Evolutionary conservation across 257 asterid genomes (phyloP), one percentile per base, ranked within the genome.

Genomic region (Primulina tabacum): DNA sequence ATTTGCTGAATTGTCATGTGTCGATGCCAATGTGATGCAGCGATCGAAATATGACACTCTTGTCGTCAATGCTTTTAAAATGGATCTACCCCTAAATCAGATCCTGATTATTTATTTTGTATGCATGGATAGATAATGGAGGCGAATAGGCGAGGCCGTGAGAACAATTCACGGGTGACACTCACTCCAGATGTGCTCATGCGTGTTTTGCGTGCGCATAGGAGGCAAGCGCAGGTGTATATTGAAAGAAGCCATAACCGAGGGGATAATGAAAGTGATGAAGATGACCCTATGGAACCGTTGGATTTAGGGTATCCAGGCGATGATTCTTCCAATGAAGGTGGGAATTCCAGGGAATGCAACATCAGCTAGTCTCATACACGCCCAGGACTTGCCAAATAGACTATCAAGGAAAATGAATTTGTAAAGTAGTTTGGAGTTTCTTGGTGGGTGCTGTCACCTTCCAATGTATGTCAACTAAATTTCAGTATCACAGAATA

Each of bases 161-260:
- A 82, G 83, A 85, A 81, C 74, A 85, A 80, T 76, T 83, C 92
- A 3, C 82, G 83, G 62, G 87, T 78, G 29, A 73, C 90, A 7
- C 84, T 88, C 58, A 87, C 89, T 26, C 94, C 97, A 0, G 92
- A 88, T 47, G 85, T 85, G 71, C 81, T 90, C 77, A 85, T 87
- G 97, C 96, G 82, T 34, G 87, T 90, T 71, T 70, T 90, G 75
- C 89, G 86, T 17, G 79, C 88, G 67, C 94, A 85, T 74, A 73
- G 94, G 78, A 87, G 96, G 84, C 94, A 87, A 82, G 89, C 88
- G 7, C 79, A 77, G 26, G 85, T 87, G 62, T 86, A 79, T 29
- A 71, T 77, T 0, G 92, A 87, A 67, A 77, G 90, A 70, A 77
- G 82, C 68, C 65, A 72, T 26, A 72, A 77, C 58, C 64, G 88